Conservation (phyloP, 2,329 filamentous ascomycete genomes). For the Tricladium varicosporioides region DNA sequence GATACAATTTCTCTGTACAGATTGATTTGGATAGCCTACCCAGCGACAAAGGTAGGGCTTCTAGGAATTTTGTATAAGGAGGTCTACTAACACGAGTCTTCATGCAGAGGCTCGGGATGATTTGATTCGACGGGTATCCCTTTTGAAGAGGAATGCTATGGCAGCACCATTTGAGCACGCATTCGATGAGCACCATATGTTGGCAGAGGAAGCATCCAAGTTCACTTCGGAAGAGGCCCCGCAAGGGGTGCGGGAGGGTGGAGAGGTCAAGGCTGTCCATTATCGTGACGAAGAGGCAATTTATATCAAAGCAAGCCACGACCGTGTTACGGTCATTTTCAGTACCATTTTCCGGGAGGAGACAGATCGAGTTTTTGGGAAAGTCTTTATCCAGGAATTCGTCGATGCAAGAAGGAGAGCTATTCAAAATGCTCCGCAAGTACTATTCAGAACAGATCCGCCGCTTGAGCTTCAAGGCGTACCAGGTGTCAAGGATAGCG, state of each 20-base stretch:
- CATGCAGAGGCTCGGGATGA: conserved; percentile 73
- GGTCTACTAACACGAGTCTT: conserved; percentile 7
- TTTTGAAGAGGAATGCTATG: conserved; percentile 98
- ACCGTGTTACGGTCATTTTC: conserved; percentile 98
- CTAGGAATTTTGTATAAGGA: not conserved
- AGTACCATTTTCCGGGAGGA: conserved; percentile 97
- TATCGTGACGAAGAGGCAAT: conserved; percentile 99
- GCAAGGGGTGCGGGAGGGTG: conserved; percentile 84
- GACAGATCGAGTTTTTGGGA: conserved; percentile 95
- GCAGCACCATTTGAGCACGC: conserved; percentile 97
- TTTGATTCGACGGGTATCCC: conserved; percentile 79
- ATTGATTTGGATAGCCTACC: conserved; percentile 89
- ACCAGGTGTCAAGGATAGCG: conserved; percentile 73
- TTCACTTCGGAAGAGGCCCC: conserved; percentile 94
- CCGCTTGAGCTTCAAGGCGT: conserved; percentile 88
- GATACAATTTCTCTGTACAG: conserved; percentile 93
- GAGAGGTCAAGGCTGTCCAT: conserved; percentile 92
- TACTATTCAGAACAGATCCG: conserved; percentile 91
- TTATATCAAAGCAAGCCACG: conserved; percentile 96
- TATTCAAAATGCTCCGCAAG: conserved; percentile 97
- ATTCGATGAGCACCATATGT: conserved; percentile 84
- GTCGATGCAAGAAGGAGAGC: conserved; percentile 92
- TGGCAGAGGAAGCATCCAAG: conserved; percentile 85
- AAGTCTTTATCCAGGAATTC: conserved; percentile 98
- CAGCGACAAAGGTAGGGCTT: conserved; percentile 62